These are phyloP conservation scores for Diaporthe vaccinii DNA, from an alignment of 2,329 filamentous ascomycete species.

Conservation along the genomic window DNA sequence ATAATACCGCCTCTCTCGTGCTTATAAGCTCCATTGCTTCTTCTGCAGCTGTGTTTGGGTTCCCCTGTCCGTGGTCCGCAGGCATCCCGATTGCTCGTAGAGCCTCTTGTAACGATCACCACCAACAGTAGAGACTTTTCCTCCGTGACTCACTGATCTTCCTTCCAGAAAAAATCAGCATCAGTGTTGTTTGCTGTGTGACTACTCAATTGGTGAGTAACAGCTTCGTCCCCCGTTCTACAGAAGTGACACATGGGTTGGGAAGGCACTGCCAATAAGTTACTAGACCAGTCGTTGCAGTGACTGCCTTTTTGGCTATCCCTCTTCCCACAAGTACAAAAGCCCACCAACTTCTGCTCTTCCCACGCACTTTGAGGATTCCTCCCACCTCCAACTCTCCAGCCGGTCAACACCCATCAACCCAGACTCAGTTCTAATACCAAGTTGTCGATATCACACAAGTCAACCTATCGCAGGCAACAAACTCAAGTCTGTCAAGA, in stretches of 20 bases:
- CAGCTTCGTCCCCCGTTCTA: background rate
- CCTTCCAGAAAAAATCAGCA: background rate
- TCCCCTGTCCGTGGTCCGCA: too few relatives aligned
- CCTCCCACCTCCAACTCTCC: background rate
- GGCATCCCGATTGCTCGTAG: background rate
- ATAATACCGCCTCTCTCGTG: too few relatives aligned
- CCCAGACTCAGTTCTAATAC: background rate
- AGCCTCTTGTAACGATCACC: background rate
- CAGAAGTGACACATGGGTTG: background rate
- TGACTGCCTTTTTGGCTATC: background rate
- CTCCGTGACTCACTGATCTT: background rate
- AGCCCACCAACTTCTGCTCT: background rate
- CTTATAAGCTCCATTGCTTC: fast-evolving
- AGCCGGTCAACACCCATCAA: background rate
- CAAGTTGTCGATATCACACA: background rate
- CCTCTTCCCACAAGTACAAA: background rate
- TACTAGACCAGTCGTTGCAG: background rate
- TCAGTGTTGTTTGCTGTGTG: background rate
- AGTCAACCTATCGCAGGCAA: background rate
- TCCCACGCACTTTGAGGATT: fast-evolving
- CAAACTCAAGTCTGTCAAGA: background rate
- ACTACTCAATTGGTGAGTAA: background rate
- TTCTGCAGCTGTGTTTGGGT: background rate
- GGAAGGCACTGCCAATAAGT: background rate
- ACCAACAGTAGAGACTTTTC: background rate